Conservation (phyloP, 2,329 filamentous ascomycete genomes). For the Aphanoascus verrucosus region DNA sequence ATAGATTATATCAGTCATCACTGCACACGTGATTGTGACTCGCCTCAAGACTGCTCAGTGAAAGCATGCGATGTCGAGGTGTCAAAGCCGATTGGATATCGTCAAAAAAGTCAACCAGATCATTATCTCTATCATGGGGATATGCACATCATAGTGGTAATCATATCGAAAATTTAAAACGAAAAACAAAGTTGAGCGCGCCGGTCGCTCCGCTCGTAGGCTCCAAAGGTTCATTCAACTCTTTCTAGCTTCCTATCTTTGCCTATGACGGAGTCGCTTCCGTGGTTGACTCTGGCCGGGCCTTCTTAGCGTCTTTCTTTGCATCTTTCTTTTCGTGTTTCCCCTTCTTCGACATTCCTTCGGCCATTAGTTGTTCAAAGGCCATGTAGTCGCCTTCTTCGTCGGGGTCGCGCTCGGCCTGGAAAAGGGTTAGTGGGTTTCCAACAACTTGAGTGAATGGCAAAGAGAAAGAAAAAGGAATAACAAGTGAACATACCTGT, state of each 20-base stretch:
- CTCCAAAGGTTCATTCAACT: not conserved
- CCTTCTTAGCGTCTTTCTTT: slow-evolving; percentile 32
- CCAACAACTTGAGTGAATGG: not conserved
- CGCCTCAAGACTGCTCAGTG: no score
- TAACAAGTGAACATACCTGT: slow-evolving; percentile 51
- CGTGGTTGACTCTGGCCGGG: slow-evolving; percentile 23
- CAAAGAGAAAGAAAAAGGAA: not conserved
- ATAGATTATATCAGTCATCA: no score
- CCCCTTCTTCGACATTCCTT: slow-evolving; percentile 91
- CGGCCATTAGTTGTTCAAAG: slow-evolving; percentile 94
- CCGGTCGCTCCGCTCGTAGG: not conserved
- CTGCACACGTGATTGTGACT: no score
- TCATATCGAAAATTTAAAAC: not conserved
- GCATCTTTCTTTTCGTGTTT: slow-evolving; percentile 64
- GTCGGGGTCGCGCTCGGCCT: slow-evolving; percentile 83
- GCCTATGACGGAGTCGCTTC: slow-evolving; percentile 1
- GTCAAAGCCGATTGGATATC: not conserved
- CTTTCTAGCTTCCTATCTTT: no score
- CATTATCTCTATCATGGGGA: slow-evolving; percentile 8
- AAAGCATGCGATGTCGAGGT: not conserved
- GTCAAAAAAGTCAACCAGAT: slow-evolving; percentile 1
- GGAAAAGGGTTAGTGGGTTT: slow-evolving; percentile 9
- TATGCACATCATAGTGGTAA: not conserved
- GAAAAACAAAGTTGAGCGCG: not conserved
- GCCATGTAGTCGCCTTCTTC: slow-evolving; percentile 98